A percentile compares a stretch with the other conserved stretches of the same genome.
These are phyloP conservation scores for Maudiozyma bulderi DNA, from an alignment of 805 yeast genomes.

Conservation along the genomic window DNA sequence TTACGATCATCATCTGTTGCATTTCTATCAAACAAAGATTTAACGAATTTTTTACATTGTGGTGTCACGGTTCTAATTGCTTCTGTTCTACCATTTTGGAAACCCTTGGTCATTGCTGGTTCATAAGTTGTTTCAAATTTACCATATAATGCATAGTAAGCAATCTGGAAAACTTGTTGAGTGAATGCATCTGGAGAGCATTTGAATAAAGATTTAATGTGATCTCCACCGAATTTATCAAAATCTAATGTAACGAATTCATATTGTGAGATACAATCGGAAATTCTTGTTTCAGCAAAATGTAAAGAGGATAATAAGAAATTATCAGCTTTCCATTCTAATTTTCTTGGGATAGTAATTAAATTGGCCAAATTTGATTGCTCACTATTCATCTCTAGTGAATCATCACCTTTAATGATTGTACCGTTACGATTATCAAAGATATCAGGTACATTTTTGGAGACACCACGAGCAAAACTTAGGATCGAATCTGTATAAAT, in stretches of 20 bases:
- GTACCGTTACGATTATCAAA: conserved; percentile 7
- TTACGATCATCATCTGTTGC: conserved; percentile 49
- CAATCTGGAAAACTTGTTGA: conserved; percentile 89
- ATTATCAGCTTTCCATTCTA: conserved; percentile 78
- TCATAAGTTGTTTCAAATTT: conserved; percentile 90
- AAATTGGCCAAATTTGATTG: conserved; percentile 28
- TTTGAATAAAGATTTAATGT: conserved; percentile 66
- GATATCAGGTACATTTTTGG: conserved; percentile 39
- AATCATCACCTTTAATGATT: conserved; percentile 4
- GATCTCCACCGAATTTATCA: conserved; percentile 55
- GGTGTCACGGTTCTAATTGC: conserved; percentile 78
- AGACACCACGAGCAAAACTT: conserved; percentile 76
- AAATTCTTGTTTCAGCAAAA: conserved; percentile 82
- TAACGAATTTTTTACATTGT: conserved; percentile 72
- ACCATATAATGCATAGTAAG: conserved; percentile 86
- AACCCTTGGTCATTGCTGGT: conserved; percentile 90
- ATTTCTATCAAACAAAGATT: conserved; percentile 69
- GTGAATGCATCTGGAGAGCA: conserved; percentile 90
- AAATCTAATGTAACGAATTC: conserved; percentile 78
- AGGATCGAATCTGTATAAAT: conserved; percentile 85
- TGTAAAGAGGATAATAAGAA: conserved; percentile 71
- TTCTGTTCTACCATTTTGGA: conserved; percentile 86
- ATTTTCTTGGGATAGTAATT: conserved; percentile 69
- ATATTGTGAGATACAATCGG: conserved; percentile 81
- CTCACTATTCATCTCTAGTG: not conserved